Evolutionary conservation across 805 yeast species (phyloP), one percentile per base, ranked within the genome.

Genomic region (Candida yuanshanica): DNA sequence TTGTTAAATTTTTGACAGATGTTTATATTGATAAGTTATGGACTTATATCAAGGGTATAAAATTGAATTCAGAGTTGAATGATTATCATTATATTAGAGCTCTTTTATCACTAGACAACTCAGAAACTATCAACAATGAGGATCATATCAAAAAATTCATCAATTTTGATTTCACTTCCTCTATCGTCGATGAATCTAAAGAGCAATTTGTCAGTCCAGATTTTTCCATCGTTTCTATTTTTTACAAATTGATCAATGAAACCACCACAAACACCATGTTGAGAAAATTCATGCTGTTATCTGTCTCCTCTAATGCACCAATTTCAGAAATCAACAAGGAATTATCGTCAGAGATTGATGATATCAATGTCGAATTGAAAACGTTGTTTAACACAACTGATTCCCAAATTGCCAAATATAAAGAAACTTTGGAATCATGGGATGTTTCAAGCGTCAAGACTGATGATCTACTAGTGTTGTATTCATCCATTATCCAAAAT

Each of bases 361-460:
- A 43, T 22, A 44, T 41, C 29, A 48, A 55, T 33, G 40, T 48
- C 24, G 58, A 56, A 25, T 35, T 62, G 22, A 42, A 49, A 18
- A 52, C 63, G n/a, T 36, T 62, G 21, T 53, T 62, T 38, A 49
- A 56, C 26, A 60, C 65, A 23, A 45, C 49, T 2, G 62, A 59
- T 20, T 38, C 35, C 3, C 54, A 55, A 29, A 56, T 56, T 25
- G 44, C 38, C 5, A 44, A 41, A 16, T 53, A 39, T 45, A 53
- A 44, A 45, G 41, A 22, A 43, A 46, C 35, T 17, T 49, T 47
- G 39, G 58, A 47, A 32, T 49, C 46, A 26, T 48, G 25, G 40
- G 52, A 49, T 18, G 36, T 48, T 6, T 42, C 49, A 16, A 40
- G 37, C 2, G 40, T 56, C 18, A 39, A 44, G 8, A 47, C 54